Evolutionary conservation across 495 filamentous ascomycete genomes (phyloP), one percentile per base, ranked within the genome.

Genomic region (Penicillium daleae): DNA sequence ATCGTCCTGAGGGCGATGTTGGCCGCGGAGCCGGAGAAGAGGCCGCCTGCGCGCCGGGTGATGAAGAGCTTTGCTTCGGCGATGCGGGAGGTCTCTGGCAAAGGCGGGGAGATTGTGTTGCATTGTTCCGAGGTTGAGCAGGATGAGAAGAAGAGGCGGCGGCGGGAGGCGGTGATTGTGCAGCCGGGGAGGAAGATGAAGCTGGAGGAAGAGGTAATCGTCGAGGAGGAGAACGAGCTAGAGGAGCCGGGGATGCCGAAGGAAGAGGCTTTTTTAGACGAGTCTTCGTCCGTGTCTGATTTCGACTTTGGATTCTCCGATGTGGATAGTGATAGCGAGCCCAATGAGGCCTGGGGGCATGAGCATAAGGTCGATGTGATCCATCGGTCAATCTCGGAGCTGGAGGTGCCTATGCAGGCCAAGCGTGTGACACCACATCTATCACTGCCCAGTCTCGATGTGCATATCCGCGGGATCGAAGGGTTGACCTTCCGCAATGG

Each of bases 1-100:
- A 70, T 68, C 8, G 66, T 84, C 8, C 63, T 78, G 7, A 72
- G 81, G 32, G 74, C 72, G 54, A 84, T 84, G 81, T 58, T 85
- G 15, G 71, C 69, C 32, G 66, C 71, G 12, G 74, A 79, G 24
- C 73, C 76, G 19, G 69, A 65, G 46, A 65, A 65, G 32, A 70
- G 83, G 22, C 80, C 80, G 9, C 66, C 65, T 7, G 78, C 79
- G 15, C 63, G 66, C 27, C 60, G 71, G 19, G 76, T 80, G 15
- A 19, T 42, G 66, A 71, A 56, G 64, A 53, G 56, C 13, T 70
- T 73, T 60, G 62, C 52, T 21, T 52, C 48, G 6, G 71, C 64
- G 15, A 55, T 73, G 46, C 42, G 37, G 53, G 61, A 63, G 22
- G 60, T 67, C 32, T 59, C 62, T 12, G 33, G 12, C 0, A 31